Base-by-base conservation (phyloP, 495 filamentous ascomycete genomes). In the Aspergillus carlsbadensis region DNA sequence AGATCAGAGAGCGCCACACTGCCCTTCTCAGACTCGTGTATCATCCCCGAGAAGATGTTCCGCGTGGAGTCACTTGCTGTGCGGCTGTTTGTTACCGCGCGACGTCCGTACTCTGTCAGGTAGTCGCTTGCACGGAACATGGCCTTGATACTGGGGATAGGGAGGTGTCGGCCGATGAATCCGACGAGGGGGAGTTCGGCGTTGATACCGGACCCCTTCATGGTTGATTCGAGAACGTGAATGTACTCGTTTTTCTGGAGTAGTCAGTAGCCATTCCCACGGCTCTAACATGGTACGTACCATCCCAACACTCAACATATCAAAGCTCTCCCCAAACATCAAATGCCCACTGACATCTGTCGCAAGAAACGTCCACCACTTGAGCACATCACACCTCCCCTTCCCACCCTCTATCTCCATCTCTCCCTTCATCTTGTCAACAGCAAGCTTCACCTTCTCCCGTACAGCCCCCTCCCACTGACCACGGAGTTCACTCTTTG, bases 311-410 rank as follows among this genome's bases (percentile, higher is more conserved):
- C 78, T 70, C 5, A 81, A 62, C 65, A 72, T 76, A 7, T 63
- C 61, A 49, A 83, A 81, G 6, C 67, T 70, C 56, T 79, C 76
- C 1, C 80, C 80, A 63, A 84, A 82, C 17, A 71, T 73, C 22
- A 82, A 59, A 33, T 78, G 62, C 10, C 70, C 70, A 24, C 77
- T 73, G 5, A 80, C 66, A 55, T 82, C 81, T 0, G 72, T 73
- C 14, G 74, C 65, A 67, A 82, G 66, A 34, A 79, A 76, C 35
- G 68, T 63, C 62, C 65, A 77, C 80, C 80, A 82, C 52, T 75
- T 74, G 22, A 68, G 61, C 10, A 82, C 61, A 59, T 82, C 78
- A 11, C 58, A 39, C 10, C n/a, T 54, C 14, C 54, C 62, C 10
- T 68, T 18, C 1, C 29, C 57, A 39, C 66, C 31, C 24, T 17